phyloP scores from a whole-genome alignment of 129 eudicot genomes.

The Flaveria ramosissima region DNA sequence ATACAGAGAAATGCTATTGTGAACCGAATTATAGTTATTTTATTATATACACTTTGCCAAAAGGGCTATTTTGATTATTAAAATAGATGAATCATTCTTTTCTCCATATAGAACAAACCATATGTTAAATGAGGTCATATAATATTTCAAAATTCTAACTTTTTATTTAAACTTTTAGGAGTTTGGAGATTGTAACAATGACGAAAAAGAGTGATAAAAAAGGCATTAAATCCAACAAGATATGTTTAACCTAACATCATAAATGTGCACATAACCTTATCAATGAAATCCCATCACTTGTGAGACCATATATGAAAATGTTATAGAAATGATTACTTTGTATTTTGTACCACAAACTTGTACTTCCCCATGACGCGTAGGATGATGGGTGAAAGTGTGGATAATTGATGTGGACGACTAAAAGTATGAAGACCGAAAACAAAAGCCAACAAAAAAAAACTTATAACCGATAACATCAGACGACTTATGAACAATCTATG shows the following conservation, averaged over 20 bases:
- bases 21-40: too few species aligned
- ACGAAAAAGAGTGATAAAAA: background rate
- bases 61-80: too few species aligned
- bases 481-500: too few species aligned
- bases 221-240: background rate
- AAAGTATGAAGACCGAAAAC: too few species aligned
- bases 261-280: background rate
- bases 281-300: background rate
- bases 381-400: background rate
- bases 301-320: background rate
- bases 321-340: background rate
- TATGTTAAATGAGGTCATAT: background rate
- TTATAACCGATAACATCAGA: too few species aligned
- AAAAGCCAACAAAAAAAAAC: too few species aligned
- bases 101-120: background rate
- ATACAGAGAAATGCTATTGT: too few species aligned
- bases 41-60: too few species aligned
- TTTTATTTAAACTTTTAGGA: background rate
- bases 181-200: background rate
- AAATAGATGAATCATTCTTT: too few species aligned
- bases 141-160: background rate
- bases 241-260: background rate
- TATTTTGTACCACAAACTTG: background rate
- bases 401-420: background rate
- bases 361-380: background rate